phyloP scores from a whole-genome alignment of 2,329 filamentous ascomycete species.

The Grosmannia huntii region DNA sequence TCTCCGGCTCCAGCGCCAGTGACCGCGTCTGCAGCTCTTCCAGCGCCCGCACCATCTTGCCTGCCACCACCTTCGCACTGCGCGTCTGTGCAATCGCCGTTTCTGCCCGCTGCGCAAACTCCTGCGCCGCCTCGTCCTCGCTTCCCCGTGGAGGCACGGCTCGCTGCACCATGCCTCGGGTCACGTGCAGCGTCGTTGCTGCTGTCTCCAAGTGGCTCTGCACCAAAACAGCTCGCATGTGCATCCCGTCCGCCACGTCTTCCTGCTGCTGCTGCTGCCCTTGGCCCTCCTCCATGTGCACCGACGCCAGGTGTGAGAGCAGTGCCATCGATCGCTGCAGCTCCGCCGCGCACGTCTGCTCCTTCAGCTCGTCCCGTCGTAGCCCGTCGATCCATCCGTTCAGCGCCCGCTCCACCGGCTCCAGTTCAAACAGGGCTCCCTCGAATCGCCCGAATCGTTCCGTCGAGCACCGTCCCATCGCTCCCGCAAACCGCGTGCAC shows the following conservation, averaged over 20 bases:
- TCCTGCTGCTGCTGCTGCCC: conserved; percentile 37
- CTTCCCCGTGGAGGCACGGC: conserved; percentile 44
- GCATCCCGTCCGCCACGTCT: conserved; percentile 64
- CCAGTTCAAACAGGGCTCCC: conserved; percentile 71
- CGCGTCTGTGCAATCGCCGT: conserved; percentile 61
- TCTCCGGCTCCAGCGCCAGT: conserved; percentile 58
- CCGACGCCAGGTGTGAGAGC: conserved; percentile 73
- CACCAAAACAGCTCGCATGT: conserved; percentile 64
- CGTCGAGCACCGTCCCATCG: conserved; percentile 65
- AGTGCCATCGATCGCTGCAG: conserved; percentile 75
- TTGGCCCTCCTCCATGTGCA: conserved; percentile 40
- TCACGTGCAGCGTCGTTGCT: conserved; percentile 51
- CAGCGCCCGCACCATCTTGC: conserved; percentile 64
- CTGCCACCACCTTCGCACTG: conserved; percentile 70
- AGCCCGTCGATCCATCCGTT: conserved; percentile 81
- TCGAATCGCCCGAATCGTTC: conserved; percentile 70
- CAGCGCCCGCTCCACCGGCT: conserved; percentile 79
- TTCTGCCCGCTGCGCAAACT: conserved; percentile 61
- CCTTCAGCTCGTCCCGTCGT: conserved; percentile 73
- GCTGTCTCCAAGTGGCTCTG: conserved; percentile 74
- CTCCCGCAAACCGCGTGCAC: conserved; percentile 72
- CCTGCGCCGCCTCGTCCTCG: conserved; percentile 53
- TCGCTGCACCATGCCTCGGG: conserved; percentile 54
- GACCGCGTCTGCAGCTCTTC: conserved; percentile 67
- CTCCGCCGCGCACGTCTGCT: conserved; percentile 69